Conservation (phyloP, 805 yeast species). For the Saturnispora besseyi region DNA sequence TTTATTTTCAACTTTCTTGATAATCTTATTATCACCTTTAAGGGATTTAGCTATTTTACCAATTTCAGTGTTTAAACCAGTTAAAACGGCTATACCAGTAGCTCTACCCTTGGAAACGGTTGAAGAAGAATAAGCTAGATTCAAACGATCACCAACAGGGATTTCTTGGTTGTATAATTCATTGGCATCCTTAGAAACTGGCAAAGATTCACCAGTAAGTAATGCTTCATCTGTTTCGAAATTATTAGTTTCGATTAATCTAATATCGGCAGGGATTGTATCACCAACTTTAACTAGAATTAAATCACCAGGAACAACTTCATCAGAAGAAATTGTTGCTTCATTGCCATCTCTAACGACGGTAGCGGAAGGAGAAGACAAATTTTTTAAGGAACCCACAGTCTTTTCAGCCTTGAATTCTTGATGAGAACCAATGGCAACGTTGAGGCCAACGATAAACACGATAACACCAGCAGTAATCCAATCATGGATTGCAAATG, state of each 20-base stretch:
- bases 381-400: constrained; percentile 60
- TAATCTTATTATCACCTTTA: constrained; percentile 32
- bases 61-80: constrained; percentile 67
- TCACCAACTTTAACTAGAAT: constrained; percentile 60
- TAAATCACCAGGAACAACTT: constrained; percentile 68
- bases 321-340: constrained; percentile 47
- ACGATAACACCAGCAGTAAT: constrained; percentile 77
- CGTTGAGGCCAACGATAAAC: constrained; percentile 55
- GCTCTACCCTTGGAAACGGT: constrained; percentile 70
- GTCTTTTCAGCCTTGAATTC: constrained; percentile 71
- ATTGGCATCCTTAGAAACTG: constrained; percentile 48
- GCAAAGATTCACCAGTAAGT: constrained; percentile 82
- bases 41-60: constrained; percentile 63
- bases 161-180: constrained; percentile 32
- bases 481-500: constrained; percentile 69
- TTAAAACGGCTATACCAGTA: constrained; percentile 53
- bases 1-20: constrained; percentile 34
- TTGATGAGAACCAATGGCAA: constrained; percentile 59
- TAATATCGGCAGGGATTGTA: constrained; percentile 65
- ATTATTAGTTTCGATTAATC: constrained; percentile 49
- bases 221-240: constrained; percentile 80
- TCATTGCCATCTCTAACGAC: constrained; percentile 56
- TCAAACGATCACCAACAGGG: constrained; percentile 67
- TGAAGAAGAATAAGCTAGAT: constrained; percentile 64
- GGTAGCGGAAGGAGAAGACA: constrained; percentile 63